Percentiles rank a stretch among this genome's conserved stretches.
These are phyloP conservation scores for Ophiosphaerella korrae DNA, from an alignment of 2,329 filamentous ascomycete genomes.

Conservation along the genomic window DNA sequence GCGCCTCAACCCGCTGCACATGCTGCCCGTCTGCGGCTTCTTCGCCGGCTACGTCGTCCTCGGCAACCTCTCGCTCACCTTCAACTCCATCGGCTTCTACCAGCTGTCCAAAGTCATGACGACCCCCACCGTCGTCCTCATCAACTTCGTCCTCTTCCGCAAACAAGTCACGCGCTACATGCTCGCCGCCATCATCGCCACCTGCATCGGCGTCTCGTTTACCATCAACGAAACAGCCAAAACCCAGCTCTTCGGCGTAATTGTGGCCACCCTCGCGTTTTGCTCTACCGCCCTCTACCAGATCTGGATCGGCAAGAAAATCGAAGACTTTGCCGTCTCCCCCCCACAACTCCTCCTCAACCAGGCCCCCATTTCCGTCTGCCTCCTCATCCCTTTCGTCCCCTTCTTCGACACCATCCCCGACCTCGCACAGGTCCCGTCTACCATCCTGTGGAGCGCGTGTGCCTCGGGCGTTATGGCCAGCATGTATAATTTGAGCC, in stretches of 20 bases:
- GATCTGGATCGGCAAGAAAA: slow-evolving; percentile 57
- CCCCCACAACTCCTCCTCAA: slow-evolving; percentile 53
- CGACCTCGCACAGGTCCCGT: slow-evolving; percentile 45
- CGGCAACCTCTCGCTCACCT: slow-evolving; percentile 53
- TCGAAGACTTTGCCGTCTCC: slow-evolving; percentile 52
- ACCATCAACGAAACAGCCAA: slow-evolving; percentile 51
- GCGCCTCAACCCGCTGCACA: slow-evolving; percentile 50
- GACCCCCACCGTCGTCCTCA: slow-evolving; percentile 52
- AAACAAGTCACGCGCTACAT: slow-evolving; percentile 51
- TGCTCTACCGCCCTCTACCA: slow-evolving; percentile 54
- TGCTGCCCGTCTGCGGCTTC: slow-evolving; percentile 54
- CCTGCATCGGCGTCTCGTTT: slow-evolving; percentile 52
- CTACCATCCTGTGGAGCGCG: slow-evolving; percentile 48
- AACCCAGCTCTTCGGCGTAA: slow-evolving; percentile 49
- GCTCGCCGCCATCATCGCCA: slow-evolving; percentile 48
- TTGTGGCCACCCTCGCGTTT: slow-evolving; percentile 52
- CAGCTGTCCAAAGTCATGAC: slow-evolving; percentile 57
- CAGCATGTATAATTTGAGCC: slow-evolving; percentile 48
- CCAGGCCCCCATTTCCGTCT: slow-evolving; percentile 53
- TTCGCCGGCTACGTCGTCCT: slow-evolving; percentile 55
- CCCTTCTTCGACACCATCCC: slow-evolving; percentile 53
- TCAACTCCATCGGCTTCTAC: slow-evolving; percentile 56
- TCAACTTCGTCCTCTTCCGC: slow-evolving; percentile 52
- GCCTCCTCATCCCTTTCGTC: slow-evolving; percentile 50
- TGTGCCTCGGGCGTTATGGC: slow-evolving; percentile 52